phyloP scores from a whole-genome alignment of 116 monocot genomes.

The Thalassia testudinum region DNA sequence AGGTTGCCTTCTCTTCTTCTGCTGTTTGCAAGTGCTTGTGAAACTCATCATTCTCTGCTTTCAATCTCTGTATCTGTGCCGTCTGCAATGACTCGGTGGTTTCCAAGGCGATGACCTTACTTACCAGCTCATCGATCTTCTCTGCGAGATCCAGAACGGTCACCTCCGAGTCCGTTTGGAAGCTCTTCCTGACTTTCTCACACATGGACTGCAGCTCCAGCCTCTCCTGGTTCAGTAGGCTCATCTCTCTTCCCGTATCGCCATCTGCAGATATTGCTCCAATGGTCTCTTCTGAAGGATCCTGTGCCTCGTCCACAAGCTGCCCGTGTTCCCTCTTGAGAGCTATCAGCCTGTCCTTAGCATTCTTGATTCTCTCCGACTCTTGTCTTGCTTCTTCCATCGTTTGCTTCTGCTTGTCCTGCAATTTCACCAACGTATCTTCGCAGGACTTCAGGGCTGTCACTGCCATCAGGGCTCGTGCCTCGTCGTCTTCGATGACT shows the following conservation, averaged over 20 bases:
- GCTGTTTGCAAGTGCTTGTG: slow-evolving; percentile 31
- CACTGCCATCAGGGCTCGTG: slow-evolving; percentile 72
- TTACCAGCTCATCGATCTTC: slow-evolving; percentile 59
- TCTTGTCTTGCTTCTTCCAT: slow-evolving; percentile 34
- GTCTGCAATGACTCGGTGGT: slow-evolving; percentile 49
- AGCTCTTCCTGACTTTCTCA: slow-evolving; percentile 33
- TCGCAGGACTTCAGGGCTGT: slow-evolving; percentile 67
- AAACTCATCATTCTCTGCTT: slow-evolving; percentile 42
- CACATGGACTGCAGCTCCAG: slow-evolving; percentile 27
- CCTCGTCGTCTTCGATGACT: slow-evolving; percentile 71
- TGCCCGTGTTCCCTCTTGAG: slow-evolving; percentile 20
- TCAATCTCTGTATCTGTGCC: slow-evolving; percentile 38
- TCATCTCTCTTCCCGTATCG: slow-evolving; percentile 4
- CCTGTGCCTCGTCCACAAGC: neutral
- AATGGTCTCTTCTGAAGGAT: slow-evolving; percentile 5
- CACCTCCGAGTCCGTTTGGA: slow-evolving; percentile 30
- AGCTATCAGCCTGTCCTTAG: slow-evolving; percentile 31
- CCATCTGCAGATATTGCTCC: neutral
- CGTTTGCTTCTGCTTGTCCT: slow-evolving; percentile 38
- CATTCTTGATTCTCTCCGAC: slow-evolving; percentile 33
- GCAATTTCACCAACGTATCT: slow-evolving; percentile 38
- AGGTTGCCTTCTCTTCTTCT: slow-evolving; percentile 36
- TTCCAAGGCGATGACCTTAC: slow-evolving; percentile 49
- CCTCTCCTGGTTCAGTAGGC: slow-evolving; percentile 13
- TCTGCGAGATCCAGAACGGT: slow-evolving; percentile 54